Conservation (phyloP, 305 asterid genomes). For the Plantago rigida region DNA sequence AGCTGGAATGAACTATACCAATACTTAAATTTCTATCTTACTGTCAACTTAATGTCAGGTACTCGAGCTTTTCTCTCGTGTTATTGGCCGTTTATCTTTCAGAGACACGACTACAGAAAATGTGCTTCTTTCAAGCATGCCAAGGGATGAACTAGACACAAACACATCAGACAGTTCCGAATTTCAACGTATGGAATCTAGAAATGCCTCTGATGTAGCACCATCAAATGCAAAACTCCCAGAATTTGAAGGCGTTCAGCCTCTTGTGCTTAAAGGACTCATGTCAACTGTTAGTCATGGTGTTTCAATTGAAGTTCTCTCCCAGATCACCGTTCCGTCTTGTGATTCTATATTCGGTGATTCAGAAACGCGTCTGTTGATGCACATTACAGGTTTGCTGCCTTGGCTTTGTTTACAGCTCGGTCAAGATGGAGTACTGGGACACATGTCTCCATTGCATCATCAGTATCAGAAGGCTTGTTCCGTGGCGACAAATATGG, state of each 20-base stretch:
- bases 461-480: constrained; percentile 74
- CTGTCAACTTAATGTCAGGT: constrained; percentile 15
- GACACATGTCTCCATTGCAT: constrained; percentile 52
- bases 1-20: not conserved
- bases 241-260: constrained; percentile 87
- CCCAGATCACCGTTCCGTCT: constrained; percentile 87
- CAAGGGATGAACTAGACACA: constrained; percentile 73
- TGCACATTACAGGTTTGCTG: constrained; percentile 91
- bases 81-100: constrained; percentile 79
- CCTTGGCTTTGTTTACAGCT: constrained; percentile 98
- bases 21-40: not conserved
- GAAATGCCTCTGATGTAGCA: constrained; percentile 43
- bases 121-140: constrained; percentile 98
- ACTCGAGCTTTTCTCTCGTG: constrained; percentile 91
- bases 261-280: constrained; percentile 92
- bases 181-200: constrained; percentile 60
- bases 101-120: constrained; percentile 94
- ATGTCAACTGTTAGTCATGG: constrained; percentile 83
- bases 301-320: constrained; percentile 81
- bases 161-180: constrained; percentile 47
- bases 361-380: constrained; percentile 80
- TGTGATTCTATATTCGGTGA: constrained; percentile 93
- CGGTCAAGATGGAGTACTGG: constrained; percentile 52
- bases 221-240: constrained; percentile 62
- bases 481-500: constrained; percentile 65